phyloP scores from a whole-genome alignment of 805 yeast genomes.

The Suhomyces sp. region DNA sequence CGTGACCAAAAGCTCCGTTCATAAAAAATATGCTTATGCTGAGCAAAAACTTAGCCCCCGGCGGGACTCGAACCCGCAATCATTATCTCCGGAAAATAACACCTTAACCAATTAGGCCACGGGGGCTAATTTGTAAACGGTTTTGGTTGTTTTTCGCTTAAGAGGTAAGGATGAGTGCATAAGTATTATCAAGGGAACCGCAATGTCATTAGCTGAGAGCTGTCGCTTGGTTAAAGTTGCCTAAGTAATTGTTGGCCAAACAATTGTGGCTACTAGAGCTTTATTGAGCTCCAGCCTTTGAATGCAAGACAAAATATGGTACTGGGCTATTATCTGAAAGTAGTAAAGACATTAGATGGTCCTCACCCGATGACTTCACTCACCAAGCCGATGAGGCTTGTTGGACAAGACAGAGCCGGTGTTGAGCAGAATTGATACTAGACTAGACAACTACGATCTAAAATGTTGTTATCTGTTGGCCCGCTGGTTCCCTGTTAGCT shows the following conservation, averaged over 20 bases:
- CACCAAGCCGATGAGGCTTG: background rate
- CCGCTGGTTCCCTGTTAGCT: background rate
- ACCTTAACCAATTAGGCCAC: conserved; percentile 77
- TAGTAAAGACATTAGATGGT: background rate
- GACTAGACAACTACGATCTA: background rate
- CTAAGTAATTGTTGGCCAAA: background rate
- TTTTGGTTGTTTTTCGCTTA: background rate
- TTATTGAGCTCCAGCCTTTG: background rate
- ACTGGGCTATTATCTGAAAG: background rate
- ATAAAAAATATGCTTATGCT: background rate
- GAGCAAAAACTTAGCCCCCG: conserved; percentile 44
- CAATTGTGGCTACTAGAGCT: background rate
- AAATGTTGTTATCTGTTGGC: background rate
- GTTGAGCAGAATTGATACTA: background rate
- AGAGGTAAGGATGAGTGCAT: too few relatives aligned
- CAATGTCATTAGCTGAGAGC: background rate
- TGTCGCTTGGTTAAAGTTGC: background rate
- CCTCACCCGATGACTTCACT: background rate
- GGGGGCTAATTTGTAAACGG: conserved; percentile 39
- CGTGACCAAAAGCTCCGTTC: background rate
- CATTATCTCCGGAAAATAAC: conserved; percentile 68
- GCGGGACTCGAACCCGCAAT: conserved; percentile 82
- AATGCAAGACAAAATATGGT: background rate
- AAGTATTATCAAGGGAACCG: too few relatives aligned
- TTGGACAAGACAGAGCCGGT: background rate